These are phyloP conservation scores for Leucocoprinus sp. DNA, from an alignment of 768 basidiomycete genomes.

Conservation along the genomic window DNA sequence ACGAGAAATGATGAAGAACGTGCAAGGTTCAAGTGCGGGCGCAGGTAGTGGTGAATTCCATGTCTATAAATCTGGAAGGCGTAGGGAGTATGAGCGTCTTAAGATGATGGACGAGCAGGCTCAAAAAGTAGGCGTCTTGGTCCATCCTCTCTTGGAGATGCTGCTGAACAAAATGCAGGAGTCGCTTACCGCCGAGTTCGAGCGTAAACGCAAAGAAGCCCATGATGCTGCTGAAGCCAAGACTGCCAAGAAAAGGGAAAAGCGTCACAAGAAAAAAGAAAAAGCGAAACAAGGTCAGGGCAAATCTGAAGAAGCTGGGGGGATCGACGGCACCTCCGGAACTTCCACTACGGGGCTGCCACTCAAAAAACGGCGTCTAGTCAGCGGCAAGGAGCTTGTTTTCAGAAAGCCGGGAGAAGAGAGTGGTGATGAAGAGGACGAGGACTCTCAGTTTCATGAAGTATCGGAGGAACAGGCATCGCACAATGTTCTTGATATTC, in stretches of 20 bases:
- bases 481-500: background rate
- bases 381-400: constrained; percentile 67
- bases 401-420: constrained; percentile 38
- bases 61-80: constrained; percentile 91
- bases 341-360: constrained; percentile 22
- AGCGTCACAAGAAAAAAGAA: constrained; percentile 88
- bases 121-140: constrained; percentile 48
- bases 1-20: constrained; percentile 98
- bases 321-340: constrained; percentile 18
- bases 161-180: constrained; percentile 40
- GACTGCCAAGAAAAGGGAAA: constrained; percentile 93
- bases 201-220: constrained; percentile 60
- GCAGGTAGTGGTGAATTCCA: constrained; percentile 98
- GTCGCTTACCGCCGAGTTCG: constrained; percentile 62
- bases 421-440: constrained; percentile 28
- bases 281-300: constrained; percentile 37
- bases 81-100: constrained; percentile 92
- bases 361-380: constrained; percentile 73
- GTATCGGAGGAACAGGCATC: constrained; percentile 4
- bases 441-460: constrained; percentile 11
- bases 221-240: constrained; percentile 73
- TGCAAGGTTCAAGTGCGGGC: constrained; percentile 95
- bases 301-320: constrained; percentile 16
- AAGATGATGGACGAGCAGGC: constrained; percentile 83
- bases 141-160: no score